phyloP scores from a whole-genome alignment of 192 early-diverging fungal species.

The Podochytrium sp. region DNA sequence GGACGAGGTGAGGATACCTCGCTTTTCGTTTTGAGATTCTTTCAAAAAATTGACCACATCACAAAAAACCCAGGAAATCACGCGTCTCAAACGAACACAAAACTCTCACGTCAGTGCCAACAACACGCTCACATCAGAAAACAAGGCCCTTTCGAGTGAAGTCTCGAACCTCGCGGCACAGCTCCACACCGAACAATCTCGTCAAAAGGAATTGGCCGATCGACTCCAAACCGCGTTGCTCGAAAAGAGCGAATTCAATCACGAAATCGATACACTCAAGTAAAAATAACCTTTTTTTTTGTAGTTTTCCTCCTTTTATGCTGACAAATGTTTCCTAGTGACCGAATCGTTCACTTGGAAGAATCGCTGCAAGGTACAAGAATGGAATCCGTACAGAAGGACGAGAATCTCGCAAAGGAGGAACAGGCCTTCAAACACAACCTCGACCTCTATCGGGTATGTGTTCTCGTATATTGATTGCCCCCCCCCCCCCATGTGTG shows the following conservation, averaged over 20 bases:
- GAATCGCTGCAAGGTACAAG: conserved; percentile 18
- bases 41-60: not conserved
- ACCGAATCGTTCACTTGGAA: conserved; percentile 22
- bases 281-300: not conserved
- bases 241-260: conserved; percentile 14
- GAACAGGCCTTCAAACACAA: conserved; percentile 27
- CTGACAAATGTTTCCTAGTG: too few relatives aligned
- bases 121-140: conserved; percentile 22
- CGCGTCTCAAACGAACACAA: conserved; percentile 4
- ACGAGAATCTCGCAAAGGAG: conserved; percentile 22
- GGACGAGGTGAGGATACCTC: conserved; percentile 8
- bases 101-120: conserved; percentile 2
- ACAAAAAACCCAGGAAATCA: conserved; percentile 3
- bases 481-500: too few relatives aligned
- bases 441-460: conserved; percentile 18
- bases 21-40: not conserved
- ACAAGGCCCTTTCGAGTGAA: conserved; percentile 16
- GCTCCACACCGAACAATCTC: not conserved
- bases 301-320: too few relatives aligned
- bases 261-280: conserved; percentile 20
- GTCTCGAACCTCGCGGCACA: not conserved
- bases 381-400: conserved; percentile 29
- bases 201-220: conserved; percentile 4
- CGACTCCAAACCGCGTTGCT: not conserved
- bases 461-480: not conserved